These are phyloP conservation scores for Eutrema japonicum DNA, from an alignment of 345 rosid species.

Conservation along the genomic window DNA sequence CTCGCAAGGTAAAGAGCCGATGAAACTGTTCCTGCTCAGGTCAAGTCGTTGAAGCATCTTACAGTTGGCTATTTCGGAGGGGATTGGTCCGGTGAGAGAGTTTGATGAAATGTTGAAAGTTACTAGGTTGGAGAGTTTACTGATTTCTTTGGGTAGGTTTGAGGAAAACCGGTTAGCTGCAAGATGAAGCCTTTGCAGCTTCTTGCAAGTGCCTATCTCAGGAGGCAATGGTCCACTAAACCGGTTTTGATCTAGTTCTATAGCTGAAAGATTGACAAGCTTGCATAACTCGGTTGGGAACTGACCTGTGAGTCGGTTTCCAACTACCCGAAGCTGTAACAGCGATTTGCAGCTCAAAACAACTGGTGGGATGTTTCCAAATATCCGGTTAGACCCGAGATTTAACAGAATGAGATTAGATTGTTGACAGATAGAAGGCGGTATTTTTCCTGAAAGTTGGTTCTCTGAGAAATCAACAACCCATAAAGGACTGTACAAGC, in stretches of 20 bases:
- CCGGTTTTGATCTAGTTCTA: constrained; percentile 77
- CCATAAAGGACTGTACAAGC: constrained; percentile 75
- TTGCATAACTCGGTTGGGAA: constrained; percentile 85
- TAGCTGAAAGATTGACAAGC: constrained; percentile 68
- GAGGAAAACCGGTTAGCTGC: constrained; percentile 69
- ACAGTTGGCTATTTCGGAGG: constrained; percentile 71
- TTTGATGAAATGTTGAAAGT: constrained; percentile 82
- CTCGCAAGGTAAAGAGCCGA: constrained; percentile 66
- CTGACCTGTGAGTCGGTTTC: constrained; percentile 70
- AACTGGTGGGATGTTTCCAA: constrained; percentile 70
- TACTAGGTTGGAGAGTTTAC: constrained; percentile 77
- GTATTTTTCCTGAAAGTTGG: constrained; percentile 70
- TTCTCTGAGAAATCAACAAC: constrained; percentile 89
- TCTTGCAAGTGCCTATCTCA: constrained; percentile 67
- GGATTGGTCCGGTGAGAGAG: constrained; percentile 66
- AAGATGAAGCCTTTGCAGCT: constrained; percentile 77
- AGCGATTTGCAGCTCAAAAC: constrained; percentile 61
- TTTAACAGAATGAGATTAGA: constrained; percentile 64
- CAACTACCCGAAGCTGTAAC: constrained; percentile 69
- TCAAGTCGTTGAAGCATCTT: constrained; percentile 90
- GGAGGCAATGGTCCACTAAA: constrained; percentile 77
- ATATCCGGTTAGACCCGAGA: constrained; percentile 70
- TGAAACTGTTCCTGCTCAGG: constrained; percentile 69
- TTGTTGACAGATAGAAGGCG: constrained; percentile 66
- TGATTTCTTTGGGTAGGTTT: constrained; percentile 70